phyloP scores from a whole-genome alignment of 148 eudicot species.

The Pharnaceum exiguum region DNA sequence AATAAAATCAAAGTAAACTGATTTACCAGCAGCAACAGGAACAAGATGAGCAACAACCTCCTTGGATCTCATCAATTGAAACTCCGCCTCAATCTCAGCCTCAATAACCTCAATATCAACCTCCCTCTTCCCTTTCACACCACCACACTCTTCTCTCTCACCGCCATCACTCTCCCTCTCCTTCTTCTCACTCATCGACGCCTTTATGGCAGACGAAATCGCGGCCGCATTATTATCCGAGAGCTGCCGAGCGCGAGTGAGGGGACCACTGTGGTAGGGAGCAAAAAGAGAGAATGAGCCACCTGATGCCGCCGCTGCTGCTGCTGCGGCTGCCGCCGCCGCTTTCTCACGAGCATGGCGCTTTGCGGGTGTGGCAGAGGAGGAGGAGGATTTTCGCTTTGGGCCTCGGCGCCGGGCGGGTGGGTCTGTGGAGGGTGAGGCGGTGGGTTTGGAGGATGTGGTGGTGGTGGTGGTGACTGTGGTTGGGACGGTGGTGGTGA shows the following conservation, averaged over 20 bases:
- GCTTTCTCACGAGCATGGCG: conserved; percentile 72
- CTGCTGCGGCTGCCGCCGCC: conserved; percentile 33
- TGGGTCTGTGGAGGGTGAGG: conserved; percentile 30
- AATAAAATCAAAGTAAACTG: not conserved
- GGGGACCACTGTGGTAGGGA: conserved; percentile 81
- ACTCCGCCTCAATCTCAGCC: conserved; percentile 55
- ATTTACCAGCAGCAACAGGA: conserved; percentile 77
- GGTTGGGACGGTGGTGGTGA: conserved; percentile 22
- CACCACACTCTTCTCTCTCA: conserved; percentile 22
- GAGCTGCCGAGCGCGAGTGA: conserved; percentile 72
- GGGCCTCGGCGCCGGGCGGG: conserved; percentile 59
- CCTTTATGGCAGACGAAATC: conserved; percentile 20
- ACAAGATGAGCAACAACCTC: conserved; percentile 65
- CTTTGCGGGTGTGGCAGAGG: conserved; percentile 52
- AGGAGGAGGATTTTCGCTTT: conserved; percentile 55
- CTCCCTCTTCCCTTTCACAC: conserved; percentile 24
- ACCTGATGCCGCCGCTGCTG: conserved; percentile 20
- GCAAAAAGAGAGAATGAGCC: conserved; percentile 24
- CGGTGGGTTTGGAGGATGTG: conserved; percentile 20
- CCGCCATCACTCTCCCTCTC: conserved; percentile 5
- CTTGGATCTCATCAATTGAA: conserved; percentile 44
- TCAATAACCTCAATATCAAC: conserved; percentile 56
- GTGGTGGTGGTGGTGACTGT: conserved; percentile 6
- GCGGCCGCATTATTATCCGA: conserved; percentile 53
- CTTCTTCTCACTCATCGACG: conserved; percentile 29